phyloP scores from a whole-genome alignment of 1,284 basidiomycete species.

The Ceratobasidium sp. region DNA sequence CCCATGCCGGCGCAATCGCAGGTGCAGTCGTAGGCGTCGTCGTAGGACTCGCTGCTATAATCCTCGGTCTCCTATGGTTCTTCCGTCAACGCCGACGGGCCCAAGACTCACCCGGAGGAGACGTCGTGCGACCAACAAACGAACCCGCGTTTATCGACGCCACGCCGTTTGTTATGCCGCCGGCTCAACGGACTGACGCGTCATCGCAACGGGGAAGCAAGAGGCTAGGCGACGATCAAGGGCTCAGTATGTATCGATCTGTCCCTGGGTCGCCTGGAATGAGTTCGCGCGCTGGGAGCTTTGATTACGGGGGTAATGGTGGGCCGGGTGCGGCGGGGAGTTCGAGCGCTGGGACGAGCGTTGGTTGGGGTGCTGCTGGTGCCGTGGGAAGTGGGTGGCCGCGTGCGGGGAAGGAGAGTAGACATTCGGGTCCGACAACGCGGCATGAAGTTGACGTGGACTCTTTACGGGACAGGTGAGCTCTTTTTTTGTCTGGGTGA shows the following conservation, averaged over 20 bases:
- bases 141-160: slow-evolving; percentile 20
- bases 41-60: not conserved
- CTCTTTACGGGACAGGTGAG: slow-evolving; percentile 55
- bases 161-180: slow-evolving; percentile 27
- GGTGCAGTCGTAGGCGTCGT: not conserved
- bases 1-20: not conserved
- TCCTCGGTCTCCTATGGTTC: slow-evolving; percentile 5
- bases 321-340: not conserved
- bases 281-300: slow-evolving; percentile 29
- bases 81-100: slow-evolving; percentile 24
- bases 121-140: not conserved
- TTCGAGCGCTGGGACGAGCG: slow-evolving; percentile 20
- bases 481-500: not conserved
- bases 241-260: slow-evolving; percentile 9
- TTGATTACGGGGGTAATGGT: not conserved
- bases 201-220: not conserved
- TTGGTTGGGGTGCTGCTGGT: not conserved
- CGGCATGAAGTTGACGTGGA: slow-evolving; percentile 50
- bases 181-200: not conserved
- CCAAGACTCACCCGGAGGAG: not conserved
- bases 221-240: not conserved
- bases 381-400: not conserved
- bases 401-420: not conserved
- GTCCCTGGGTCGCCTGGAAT: slow-evolving; percentile 17
- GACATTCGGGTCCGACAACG: not conserved